These are phyloP conservation scores for Plectosphaerella sp. DNA, from an alignment of 2,329 filamentous ascomycete species.

Conservation along the genomic window DNA sequence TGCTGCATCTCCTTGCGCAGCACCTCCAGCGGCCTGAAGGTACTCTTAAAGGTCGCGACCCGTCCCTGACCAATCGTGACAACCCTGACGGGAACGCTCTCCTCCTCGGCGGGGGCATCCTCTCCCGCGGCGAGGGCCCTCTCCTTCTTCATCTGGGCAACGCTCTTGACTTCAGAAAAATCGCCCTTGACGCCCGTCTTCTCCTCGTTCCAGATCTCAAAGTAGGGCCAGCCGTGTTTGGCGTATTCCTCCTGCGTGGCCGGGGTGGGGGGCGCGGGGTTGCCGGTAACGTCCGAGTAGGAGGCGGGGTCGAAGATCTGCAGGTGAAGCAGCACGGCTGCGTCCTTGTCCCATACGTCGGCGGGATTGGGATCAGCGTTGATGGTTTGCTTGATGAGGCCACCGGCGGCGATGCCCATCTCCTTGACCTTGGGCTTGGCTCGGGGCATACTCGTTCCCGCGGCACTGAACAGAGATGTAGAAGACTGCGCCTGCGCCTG, in stretches of 20 bases:
- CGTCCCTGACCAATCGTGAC: slow-evolving; percentile 1
- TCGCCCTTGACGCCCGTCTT: slow-evolving; percentile 12
- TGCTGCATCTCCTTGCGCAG: slow-evolving; percentile 5
- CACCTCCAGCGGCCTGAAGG: slow-evolving; percentile 9
- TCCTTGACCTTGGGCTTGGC: slow-evolving; percentile 8
- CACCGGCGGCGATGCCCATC: slow-evolving; percentile 33
- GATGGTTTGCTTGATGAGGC: slow-evolving; percentile 34
- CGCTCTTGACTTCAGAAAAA: slow-evolving; percentile 13
- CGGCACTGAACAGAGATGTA: too few relatives aligned
- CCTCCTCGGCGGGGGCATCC: slow-evolving; percentile 4
- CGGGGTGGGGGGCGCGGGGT: slow-evolving; percentile 24
- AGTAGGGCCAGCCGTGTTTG: slow-evolving; percentile 29
- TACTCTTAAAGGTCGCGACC: slow-evolving; percentile 6
- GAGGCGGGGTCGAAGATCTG: slow-evolving; percentile 30
- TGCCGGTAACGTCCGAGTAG: slow-evolving; percentile 30
- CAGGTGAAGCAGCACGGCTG: slow-evolving; percentile 26
- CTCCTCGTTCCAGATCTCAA: slow-evolving; percentile 16
- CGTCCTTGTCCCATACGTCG: slow-evolving; percentile 22
- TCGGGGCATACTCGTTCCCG: background rate
- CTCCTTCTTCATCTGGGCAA: slow-evolving; percentile 12
- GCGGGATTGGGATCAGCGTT: slow-evolving; percentile 18
- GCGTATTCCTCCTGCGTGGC: slow-evolving; percentile 28
- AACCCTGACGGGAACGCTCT: slow-evolving; percentile 13
- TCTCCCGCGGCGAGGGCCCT: slow-evolving; percentile 6
- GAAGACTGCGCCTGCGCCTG: too few relatives aligned